A percentile compares a stretch with the other conserved stretches of the same genome.
Conservation (phyloP, 208 protist species). For the Angomonas ambiguus region DNA sequence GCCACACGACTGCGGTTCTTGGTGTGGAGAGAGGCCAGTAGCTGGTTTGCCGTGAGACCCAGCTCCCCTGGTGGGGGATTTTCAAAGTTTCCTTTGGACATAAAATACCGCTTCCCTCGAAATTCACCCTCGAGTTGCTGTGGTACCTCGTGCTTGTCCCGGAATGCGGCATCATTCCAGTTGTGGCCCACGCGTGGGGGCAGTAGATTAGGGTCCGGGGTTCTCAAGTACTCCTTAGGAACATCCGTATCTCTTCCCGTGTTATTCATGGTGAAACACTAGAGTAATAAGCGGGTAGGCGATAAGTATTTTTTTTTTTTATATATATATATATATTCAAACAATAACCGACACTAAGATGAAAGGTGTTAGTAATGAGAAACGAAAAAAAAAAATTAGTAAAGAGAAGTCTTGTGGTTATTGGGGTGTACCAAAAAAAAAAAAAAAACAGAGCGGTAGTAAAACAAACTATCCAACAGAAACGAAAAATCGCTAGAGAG, state of each 20-base stretch:
- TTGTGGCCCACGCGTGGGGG: conserved; percentile 85
- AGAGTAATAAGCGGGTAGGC: no score
- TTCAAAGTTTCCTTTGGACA: conserved; percentile 43
- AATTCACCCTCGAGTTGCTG: conserved; percentile 84
- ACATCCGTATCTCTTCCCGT: conserved; percentile 33
- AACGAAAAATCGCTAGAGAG: no score
- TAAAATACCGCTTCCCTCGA: conserved; percentile 60
- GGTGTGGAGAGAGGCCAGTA: conserved; percentile 50
- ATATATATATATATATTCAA: no score
- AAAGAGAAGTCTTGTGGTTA: background rate
- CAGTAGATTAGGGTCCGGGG: conserved; percentile 62
- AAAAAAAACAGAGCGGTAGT: background rate
- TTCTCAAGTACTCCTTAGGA: conserved; percentile 72
- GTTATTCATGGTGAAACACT: conserved; percentile 1
- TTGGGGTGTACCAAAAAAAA: background rate
- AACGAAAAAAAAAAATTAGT: conserved; percentile 18
- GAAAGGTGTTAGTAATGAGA: background rate
- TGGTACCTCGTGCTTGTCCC: conserved; percentile 64
- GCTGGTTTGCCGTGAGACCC: conserved; percentile 62
- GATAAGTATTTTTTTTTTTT: no score
- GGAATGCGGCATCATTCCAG: conserved; percentile 87
- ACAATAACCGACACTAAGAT: no score
- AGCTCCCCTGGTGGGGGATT: conserved; percentile 33
- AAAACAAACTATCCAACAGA: no score
- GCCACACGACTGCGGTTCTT: conserved; percentile 19